phyloP scores from a whole-genome alignment of 2,329 filamentous ascomycete genomes.

The Emmonsiellopsis sp. region DNA sequence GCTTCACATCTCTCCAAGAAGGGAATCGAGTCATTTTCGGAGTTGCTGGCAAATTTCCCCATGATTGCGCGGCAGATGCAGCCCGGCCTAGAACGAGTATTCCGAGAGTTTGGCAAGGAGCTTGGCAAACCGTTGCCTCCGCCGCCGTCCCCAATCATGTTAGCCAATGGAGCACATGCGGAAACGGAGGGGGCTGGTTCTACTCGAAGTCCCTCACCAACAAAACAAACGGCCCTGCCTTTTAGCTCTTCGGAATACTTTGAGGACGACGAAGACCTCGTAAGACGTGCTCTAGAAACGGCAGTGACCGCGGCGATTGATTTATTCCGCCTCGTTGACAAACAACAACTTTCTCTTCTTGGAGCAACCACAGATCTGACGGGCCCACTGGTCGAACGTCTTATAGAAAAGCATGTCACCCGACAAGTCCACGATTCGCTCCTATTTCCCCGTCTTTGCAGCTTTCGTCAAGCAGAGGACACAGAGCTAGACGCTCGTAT shows the following conservation, averaged over 20 bases:
- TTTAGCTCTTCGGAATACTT: constrained; percentile 60
- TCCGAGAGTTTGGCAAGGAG: constrained; percentile 77
- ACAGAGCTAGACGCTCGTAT: constrained; percentile 82
- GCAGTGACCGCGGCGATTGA: constrained; percentile 91
- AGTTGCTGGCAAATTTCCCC: constrained; percentile 82
- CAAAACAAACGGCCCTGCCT: constrained; percentile 28
- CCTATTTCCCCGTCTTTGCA: constrained; percentile 72
- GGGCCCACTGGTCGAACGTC: constrained; percentile 77
- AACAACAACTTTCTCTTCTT: constrained; percentile 83
- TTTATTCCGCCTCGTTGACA: constrained; percentile 89
- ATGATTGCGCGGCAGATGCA: constrained; percentile 97
- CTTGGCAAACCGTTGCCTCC: constrained; percentile 78
- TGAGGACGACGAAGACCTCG: constrained; percentile 83
- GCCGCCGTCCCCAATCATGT: constrained; percentile 53
- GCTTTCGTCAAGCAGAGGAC: constrained; percentile 71
- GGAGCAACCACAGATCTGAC: constrained; percentile 91
- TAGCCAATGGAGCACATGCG: constrained; percentile 41
- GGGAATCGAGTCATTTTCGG: constrained; percentile 81
- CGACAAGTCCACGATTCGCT: constrained; percentile 82
- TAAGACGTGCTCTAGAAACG: constrained; percentile 81
- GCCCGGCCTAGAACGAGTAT: constrained; percentile 75
- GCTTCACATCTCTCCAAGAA: constrained; percentile 54
- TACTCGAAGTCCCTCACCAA: constrained; percentile 20
- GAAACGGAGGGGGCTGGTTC: constrained; percentile 30
- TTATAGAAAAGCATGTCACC: constrained; percentile 90